Evolutionary conservation across 73 alveolate genomes (phyloP), one percentile per base, ranked within the genome.

Genomic region (Paramecium bursaria): DNA sequence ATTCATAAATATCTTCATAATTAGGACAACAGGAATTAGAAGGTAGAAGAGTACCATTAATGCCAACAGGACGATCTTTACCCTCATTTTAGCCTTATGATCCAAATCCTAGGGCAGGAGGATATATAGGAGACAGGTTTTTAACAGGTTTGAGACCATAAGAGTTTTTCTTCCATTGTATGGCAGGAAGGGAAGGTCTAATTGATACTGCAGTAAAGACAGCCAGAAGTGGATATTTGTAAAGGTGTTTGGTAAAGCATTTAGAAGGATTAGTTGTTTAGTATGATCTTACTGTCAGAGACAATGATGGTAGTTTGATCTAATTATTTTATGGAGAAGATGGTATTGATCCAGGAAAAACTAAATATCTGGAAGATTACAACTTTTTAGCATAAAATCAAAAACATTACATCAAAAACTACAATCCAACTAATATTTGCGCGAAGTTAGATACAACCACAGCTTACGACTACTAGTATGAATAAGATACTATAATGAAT

Each of bases 141-240:
- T 91, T 97, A 26, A 90, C 97, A 17, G 99, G 99, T 5, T 86
- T 97, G 9, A 92, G 99, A 85, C 99, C 99, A 26, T 92, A 93
- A 75, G 99, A 94, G 75, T 96, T 93, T 93, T 94, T 91, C 82
- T 96, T 94, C 94, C 98, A 73, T 61, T 85, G 90, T 73, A 73
- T 85, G 86, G 86, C 86, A 46, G 90, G 87, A 33, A 93, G 99
- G 92, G 99, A 97, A 94, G 99, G 99, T 5, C 93, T 97, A 42
- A 97, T 97, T 54, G 99, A 97, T 93, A 97, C 99, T 42, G 99
- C 99, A 6, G 99, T 97, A 52, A 97, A 97, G 87, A 97, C 99
- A 15, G 77, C 97, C 61, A 90, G 98, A 77, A 76, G 96, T 86
- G 99, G 99, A 21, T 97, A 97, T 90, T 91, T 97, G 51, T 97